These are phyloP conservation scores for Nemania bipapillata DNA, from an alignment of 2,329 filamentous ascomycete species.

Conservation along the genomic window DNA sequence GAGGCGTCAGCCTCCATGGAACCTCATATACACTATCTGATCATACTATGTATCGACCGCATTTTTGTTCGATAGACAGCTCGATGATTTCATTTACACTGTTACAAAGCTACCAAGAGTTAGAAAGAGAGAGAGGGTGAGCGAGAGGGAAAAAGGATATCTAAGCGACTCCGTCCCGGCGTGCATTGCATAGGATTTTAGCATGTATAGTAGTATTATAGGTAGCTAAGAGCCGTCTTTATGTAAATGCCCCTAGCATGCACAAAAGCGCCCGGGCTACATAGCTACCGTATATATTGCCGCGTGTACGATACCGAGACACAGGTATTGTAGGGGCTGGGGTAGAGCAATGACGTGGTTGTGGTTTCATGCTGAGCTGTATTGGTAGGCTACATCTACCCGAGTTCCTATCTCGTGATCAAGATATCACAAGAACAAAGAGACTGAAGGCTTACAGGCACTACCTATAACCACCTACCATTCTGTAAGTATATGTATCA, in stretches of 20 bases:
- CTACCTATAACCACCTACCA: no score
- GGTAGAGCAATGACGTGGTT: constrained; percentile 15
- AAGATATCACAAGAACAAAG: not conserved
- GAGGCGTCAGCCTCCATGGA: not conserved
- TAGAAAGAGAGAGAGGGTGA: not conserved
- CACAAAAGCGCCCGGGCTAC: no score
- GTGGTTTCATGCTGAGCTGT: not conserved
- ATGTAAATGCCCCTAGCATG: no score
- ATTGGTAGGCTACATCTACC: not conserved
- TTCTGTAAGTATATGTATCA: not conserved
- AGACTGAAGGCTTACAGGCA: not conserved
- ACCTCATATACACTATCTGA: not conserved
- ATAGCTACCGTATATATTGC: not conserved
- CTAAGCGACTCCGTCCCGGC: constrained; percentile 4
- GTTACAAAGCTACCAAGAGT: not conserved
- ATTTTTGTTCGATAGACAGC: not conserved
- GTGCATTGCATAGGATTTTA: not conserved
- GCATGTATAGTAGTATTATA: not conserved
- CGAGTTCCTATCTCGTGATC: not conserved
- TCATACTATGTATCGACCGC: no score
- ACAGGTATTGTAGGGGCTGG: constrained; percentile 11
- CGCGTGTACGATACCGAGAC: constrained; percentile 8
- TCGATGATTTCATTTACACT: not conserved
- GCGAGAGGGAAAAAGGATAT: no score
- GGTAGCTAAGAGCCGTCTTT: not conserved